Conservation (phyloP, 805 yeast species). For the Candida koratica region DNA sequence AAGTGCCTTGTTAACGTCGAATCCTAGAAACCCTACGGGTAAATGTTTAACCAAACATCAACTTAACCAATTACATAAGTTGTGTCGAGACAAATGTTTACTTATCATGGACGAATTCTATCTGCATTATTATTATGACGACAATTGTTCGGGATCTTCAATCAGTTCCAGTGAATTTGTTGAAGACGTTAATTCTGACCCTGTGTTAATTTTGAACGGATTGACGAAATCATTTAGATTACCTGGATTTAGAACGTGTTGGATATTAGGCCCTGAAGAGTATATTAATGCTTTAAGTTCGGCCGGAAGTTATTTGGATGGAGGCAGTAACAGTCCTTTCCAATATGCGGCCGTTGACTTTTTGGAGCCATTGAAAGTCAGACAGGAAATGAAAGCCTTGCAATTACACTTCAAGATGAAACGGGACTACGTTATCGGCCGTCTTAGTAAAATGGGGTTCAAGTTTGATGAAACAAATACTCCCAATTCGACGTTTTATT, state of each 20-base stretch:
- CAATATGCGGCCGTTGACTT: constrained; percentile 57
- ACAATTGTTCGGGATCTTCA: constrained; percentile 49
- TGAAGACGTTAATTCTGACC: constrained; percentile 54
- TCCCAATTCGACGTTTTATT: constrained; percentile 57
- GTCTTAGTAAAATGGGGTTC: constrained; percentile 54
- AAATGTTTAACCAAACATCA: constrained; percentile 46
- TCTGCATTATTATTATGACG: constrained; percentile 55
- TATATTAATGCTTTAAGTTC: constrained; percentile 52
- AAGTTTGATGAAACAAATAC: constrained; percentile 37
- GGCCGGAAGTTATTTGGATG: constrained; percentile 59
- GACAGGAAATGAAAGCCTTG: constrained; percentile 52
- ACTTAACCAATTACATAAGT: constrained; percentile 44
- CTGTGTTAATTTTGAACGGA: constrained; percentile 57
- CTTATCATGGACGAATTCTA: constrained; percentile 64
- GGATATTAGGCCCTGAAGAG: constrained; percentile 62
- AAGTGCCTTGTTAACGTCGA: constrained; percentile 53
- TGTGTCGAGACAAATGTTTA: constrained; percentile 52
- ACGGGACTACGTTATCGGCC: constrained; percentile 50
- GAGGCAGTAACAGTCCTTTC: constrained; percentile 60
- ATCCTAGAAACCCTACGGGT: constrained; percentile 64
- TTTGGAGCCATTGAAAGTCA: constrained; percentile 48
- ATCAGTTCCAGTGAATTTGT: constrained; percentile 49
- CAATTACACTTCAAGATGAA: constrained; percentile 55
- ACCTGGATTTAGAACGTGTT: constrained; percentile 64
- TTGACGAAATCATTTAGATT: constrained; percentile 57